A percentile compares a stretch with the other conserved stretches of the same genome.
Evolutionary conservation across 257 asterid genomes (phyloP).

Genomic region (Mitragyna speciosa): DNA sequence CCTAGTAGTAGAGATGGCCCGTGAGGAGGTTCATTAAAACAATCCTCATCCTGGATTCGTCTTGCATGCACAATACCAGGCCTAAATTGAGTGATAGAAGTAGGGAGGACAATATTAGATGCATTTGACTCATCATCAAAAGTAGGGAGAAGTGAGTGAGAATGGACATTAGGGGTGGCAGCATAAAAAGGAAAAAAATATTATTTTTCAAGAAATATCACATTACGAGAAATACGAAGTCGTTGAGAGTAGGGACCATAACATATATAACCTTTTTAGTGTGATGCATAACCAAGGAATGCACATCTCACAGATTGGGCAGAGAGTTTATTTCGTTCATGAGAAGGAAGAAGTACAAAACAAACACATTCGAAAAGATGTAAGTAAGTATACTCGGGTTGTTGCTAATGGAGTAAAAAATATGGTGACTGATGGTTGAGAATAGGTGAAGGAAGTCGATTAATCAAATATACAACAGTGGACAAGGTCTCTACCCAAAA

Average conservation of each 20-base stretch:
- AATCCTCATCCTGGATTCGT: neutral
- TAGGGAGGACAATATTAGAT: too few relatives aligned
- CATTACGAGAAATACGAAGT: neutral
- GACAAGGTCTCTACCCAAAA: neutral
- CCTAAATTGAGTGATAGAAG: neutral
- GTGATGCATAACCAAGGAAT: neutral
- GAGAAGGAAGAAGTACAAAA: neutral
- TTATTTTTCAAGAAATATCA: neutral
- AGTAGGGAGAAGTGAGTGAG: neutral
- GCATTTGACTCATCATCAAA: too few relatives aligned
- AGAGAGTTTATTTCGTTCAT: neutral
- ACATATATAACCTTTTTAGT: neutral
- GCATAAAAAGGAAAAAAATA: neutral
- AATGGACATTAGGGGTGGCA: neutral
- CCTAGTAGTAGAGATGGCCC: neutral
- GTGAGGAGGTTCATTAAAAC: neutral
- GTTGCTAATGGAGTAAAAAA: too few relatives aligned
- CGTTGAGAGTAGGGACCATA: neutral
- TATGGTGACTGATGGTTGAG: too few relatives aligned
- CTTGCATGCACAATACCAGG: neutral
- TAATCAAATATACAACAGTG: too few relatives aligned
- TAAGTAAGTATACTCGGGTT: too few relatives aligned
- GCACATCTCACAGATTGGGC: too few relatives aligned
- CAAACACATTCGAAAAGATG: conserved; percentile 6
- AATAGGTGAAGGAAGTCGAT: too few relatives aligned